These are phyloP conservation scores for Trametes coccinea DNA, from an alignment of 768 basidiomycete genomes.

Conservation along the genomic window DNA sequence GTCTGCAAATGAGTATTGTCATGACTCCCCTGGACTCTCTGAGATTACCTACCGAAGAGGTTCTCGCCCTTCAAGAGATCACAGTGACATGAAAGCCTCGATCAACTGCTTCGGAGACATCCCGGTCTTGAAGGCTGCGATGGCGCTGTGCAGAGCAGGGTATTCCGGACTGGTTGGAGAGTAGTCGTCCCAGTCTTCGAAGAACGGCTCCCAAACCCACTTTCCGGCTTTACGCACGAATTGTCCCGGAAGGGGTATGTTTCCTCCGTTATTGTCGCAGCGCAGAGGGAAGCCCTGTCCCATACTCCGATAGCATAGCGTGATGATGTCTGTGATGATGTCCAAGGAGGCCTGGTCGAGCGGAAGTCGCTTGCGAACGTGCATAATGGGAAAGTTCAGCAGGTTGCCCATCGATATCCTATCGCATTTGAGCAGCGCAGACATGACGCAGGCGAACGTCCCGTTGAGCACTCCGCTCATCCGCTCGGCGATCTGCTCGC, in stretches of 20 bases:
- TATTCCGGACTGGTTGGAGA: not conserved
- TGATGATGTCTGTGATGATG: not conserved
- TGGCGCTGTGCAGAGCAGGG: not conserved
- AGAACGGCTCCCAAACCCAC: slow-evolving; percentile 4
- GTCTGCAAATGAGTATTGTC: too few species aligned
- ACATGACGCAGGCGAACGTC: not conserved
- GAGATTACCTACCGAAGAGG: too few species aligned
- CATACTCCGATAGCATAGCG: not conserved
- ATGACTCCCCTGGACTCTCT: too few species aligned
- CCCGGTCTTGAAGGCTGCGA: not conserved
- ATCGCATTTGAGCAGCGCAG: not conserved
- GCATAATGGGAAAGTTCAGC: not conserved
- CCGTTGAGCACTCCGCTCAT: not conserved
- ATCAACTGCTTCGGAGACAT: not conserved
- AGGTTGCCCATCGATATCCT: not conserved
- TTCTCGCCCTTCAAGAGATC: too few species aligned
- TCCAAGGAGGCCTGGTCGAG: not conserved
- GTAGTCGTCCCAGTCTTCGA: slow-evolving; percentile 5
- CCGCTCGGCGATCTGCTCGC: not conserved
- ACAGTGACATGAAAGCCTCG: too few species aligned
- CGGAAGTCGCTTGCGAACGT: not conserved
- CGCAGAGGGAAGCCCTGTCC: slow-evolving; percentile 1
- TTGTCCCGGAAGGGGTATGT: not conserved
- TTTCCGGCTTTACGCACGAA: not conserved
- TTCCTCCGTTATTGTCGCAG: not conserved